Evolutionary conservation across 2,329 filamentous ascomycete species (phyloP), one percentile per base, ranked within the genome.

Genomic region (Periconia macrospinosa): DNA sequence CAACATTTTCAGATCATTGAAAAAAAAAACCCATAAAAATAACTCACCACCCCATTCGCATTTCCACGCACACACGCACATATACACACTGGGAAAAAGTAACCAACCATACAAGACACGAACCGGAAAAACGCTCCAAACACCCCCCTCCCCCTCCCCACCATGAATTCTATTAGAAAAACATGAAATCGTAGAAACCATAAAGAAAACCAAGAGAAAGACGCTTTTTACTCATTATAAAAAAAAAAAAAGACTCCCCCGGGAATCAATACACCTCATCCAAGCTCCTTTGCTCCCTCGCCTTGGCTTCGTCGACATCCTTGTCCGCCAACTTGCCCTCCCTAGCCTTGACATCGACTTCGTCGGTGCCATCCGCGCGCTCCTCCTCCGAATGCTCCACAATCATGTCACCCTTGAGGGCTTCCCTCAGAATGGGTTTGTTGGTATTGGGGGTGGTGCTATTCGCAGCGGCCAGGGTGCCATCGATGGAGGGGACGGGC

Each of bases 191-290:
- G 23, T 8, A 5, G 23, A 27, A 27, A 27, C 23, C 3, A 10
- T 37, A 37, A 37, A 10, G 13, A 33, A 37, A n/a, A 37, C 15
- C 33, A n/a, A 13, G 30, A 13, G 30, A 33, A 33, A 33, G 13
- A 33, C 8, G 30, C n/a, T n/a, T n/a, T 27, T 27, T 27, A 27
- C 23, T 3, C 23, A n/a, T n/a, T n/a, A n/a, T n/a, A n/a, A n/a
- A n/a, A n/a, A n/a, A n/a, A n/a, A n/a, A n/a, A n/a, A n/a, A n/a
- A n/a, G n/a, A n/a, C n/a, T n/a, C n/a, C n/a, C n/a, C n/a, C n/a
- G n/a, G n/a, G n/a, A n/a, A 33, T 33, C 52, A 74, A 53, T 75
- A 74, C 1, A 74, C 61, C 53, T 74, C 69, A 11, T 59, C 62
- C 30, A 72, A 61, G 0, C 64, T 64, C 37, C 70, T 68, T 18